Evolutionary conservation across 2,329 filamentous ascomycete genomes (phyloP), one percentile per base, ranked within the genome.

Genomic region (Didymella keratinophila): DNA sequence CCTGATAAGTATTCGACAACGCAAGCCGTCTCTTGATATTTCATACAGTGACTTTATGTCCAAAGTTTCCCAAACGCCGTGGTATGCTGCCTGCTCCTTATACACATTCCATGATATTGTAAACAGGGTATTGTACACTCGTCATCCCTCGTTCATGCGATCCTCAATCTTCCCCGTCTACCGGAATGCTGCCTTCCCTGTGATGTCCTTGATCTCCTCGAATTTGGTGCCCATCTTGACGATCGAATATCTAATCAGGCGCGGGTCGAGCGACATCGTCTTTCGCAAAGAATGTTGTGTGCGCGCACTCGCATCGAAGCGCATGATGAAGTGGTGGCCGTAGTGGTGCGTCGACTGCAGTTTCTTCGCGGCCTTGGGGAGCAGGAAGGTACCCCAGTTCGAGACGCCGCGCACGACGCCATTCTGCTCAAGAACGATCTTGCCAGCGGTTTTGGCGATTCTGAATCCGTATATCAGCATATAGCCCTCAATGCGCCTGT

Each of bases 281-380:
- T 84, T 84, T 61, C 89, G 85, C 39, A 99, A 85, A 42, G 87
- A 83, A 65, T 90, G 81, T 79, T 98, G 94, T 8, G 91, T 89
- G 49, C 82, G 78, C 8, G 88, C 81, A 59, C 88, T 90, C 56
- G 89, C 82, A 78, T 99, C 95, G 83, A 97, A 99, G 70, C 95
- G 91, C 90, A 99, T 91, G 73, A 96, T 90, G 79, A 99, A 99
- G 84, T 99, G 96, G 82, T 98, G 93, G 54, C 95, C 95, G 68
- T 88, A 86, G 65, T 86, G 86, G 84, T 98, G 90, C 66, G 87
- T 88, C 69, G 90, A 87, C 80, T 97, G 93, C 78, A 96, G 89
- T 74, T 89, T 89, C 62, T 88, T 89, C 58, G 89, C 84, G 62
- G 92, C 87, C 67, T 88, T 90, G 46, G 95, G 94, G 18, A 99